Evolutionary conservation across 2,329 filamentous ascomycete genomes (phyloP).

Genomic region (Exserohilum turcica): DNA sequence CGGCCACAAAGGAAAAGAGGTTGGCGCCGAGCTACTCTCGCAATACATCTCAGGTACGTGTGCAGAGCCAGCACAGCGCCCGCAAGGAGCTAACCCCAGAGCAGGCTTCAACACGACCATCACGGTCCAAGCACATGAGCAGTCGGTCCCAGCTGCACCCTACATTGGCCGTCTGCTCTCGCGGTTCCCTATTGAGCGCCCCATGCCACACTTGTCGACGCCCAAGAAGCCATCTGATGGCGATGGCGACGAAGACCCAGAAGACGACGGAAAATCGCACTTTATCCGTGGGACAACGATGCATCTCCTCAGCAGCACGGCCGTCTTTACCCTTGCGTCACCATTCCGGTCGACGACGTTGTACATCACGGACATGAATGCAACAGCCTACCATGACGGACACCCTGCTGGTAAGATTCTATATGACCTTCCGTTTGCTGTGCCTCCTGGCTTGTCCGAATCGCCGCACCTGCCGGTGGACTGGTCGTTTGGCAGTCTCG

Average conservation of each 20-base stretch:
- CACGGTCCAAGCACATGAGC: slow-evolving; percentile 71
- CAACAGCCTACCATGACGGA: slow-evolving; percentile 83
- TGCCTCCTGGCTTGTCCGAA: slow-evolving; percentile 72
- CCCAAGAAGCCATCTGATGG: slow-evolving; percentile 57
- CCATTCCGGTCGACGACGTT: slow-evolving; percentile 75
- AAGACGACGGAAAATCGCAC: slow-evolving; percentile 56
- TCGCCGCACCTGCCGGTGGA: slow-evolving; percentile 81
- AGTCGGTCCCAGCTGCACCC: slow-evolving; percentile 75
- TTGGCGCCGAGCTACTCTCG: slow-evolving; percentile 76
- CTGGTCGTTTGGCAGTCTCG: slow-evolving; percentile 76
- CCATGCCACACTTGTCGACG: slow-evolving; percentile 67
- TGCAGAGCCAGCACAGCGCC: not conserved
- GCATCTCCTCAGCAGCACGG: slow-evolving; percentile 84
- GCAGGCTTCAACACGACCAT: slow-evolving; percentile 79
- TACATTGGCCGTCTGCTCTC: slow-evolving; percentile 74
- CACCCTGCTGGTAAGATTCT: slow-evolving; percentile 78
- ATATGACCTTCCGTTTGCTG: slow-evolving; percentile 74
- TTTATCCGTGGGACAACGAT: slow-evolving; percentile 87
- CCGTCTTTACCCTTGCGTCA: slow-evolving; percentile 80
- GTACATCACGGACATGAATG: slow-evolving; percentile 78
- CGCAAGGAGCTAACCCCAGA: slow-evolving; percentile 9
- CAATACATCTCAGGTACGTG: slow-evolving; percentile 78
- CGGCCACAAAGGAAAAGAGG: slow-evolving; percentile 63
- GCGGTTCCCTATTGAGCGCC: slow-evolving; percentile 70
- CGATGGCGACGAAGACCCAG: slow-evolving; percentile 34